phyloP scores from a whole-genome alignment of 129 eudicot species.

The Ambrosia trifida region DNA sequence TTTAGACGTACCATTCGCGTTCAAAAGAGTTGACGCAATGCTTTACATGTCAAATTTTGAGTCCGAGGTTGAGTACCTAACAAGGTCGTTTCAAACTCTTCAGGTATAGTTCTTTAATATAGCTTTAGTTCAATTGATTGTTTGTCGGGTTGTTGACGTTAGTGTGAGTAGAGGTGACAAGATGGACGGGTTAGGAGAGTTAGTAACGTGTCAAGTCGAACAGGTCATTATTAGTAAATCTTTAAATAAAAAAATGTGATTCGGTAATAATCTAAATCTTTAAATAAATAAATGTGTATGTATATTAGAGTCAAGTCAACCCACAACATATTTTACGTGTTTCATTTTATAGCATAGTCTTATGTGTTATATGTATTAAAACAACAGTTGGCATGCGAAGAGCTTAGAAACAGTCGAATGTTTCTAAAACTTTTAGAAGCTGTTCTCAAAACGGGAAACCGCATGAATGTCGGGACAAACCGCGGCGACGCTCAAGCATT shows the following conservation, averaged over 20 bases:
- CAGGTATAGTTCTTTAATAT: constrained; percentile 57
- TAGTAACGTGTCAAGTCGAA: not conserved
- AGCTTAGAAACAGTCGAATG: constrained; percentile 88
- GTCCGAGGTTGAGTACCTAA: constrained; percentile 90
- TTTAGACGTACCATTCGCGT: constrained; percentile 88
- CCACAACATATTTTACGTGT: no score
- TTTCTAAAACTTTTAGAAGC: constrained; percentile 95
- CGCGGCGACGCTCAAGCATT: constrained; percentile 97
- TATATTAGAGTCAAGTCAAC: no score
- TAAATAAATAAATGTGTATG: no score
- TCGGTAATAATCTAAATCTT: no score
- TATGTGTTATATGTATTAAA: no score
- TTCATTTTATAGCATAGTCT: not conserved
- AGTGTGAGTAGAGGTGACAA: not conserved
- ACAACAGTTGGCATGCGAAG: constrained; percentile 98
- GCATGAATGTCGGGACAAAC: constrained; percentile 97
- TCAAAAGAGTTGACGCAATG: constrained; percentile 88
- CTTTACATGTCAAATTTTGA: constrained; percentile 85
- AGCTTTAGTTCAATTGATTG: not conserved
- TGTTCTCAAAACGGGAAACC: constrained; percentile 92
- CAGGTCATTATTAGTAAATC: not conserved
- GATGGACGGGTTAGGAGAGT: not conserved
- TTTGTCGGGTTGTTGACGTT: not conserved
- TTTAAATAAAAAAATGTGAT: no score
- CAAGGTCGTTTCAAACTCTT: constrained; percentile 72